Conservation (phyloP, 306 rosid species). For the Pueraria montana region DNA sequence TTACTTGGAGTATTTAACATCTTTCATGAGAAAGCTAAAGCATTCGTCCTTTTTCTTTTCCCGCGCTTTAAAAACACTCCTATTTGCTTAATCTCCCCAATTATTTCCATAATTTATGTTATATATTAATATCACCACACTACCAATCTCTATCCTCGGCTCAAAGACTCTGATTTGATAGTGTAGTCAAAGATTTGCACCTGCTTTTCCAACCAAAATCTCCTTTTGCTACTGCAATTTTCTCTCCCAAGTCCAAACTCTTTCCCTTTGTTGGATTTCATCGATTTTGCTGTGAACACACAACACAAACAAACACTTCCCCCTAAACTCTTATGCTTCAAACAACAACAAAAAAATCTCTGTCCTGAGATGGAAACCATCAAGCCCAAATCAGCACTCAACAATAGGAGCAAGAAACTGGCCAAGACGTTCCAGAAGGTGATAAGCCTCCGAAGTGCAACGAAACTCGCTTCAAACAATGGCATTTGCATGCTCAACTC, state of each 20-base stretch:
- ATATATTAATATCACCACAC: constrained; percentile 22
- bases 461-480: constrained; percentile 74
- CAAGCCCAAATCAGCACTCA: constrained; percentile 71
- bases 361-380: constrained; percentile 67
- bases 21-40: constrained; percentile 40
- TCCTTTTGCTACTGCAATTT: constrained; percentile 44
- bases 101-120: constrained; percentile 56
- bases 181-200: constrained; percentile 68
- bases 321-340: constrained; percentile 48
- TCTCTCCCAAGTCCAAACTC: constrained; percentile 40
- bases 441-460: constrained; percentile 68
- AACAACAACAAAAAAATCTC: constrained; percentile 44
- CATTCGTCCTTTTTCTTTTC: constrained; percentile 45
- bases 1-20: constrained; percentile 43
- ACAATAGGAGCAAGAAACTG: constrained; percentile 62
- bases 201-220: constrained; percentile 57
- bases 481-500: constrained; percentile 82
- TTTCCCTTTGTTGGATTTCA: constrained; percentile 7
- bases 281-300: constrained; percentile 19
- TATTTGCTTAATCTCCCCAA: constrained; percentile 28
- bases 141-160: constrained; percentile 1
- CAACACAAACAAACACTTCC: not conserved
- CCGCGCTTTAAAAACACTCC: constrained; percentile 42
- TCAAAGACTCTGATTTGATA: not conserved
- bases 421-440: constrained; percentile 74